Percentiles rank a stretch among this genome's conserved stretches.
Evolutionary conservation across 2,329 filamentous ascomycete species (phyloP).

Genomic region (Pseudocercospora eumusae): DNA sequence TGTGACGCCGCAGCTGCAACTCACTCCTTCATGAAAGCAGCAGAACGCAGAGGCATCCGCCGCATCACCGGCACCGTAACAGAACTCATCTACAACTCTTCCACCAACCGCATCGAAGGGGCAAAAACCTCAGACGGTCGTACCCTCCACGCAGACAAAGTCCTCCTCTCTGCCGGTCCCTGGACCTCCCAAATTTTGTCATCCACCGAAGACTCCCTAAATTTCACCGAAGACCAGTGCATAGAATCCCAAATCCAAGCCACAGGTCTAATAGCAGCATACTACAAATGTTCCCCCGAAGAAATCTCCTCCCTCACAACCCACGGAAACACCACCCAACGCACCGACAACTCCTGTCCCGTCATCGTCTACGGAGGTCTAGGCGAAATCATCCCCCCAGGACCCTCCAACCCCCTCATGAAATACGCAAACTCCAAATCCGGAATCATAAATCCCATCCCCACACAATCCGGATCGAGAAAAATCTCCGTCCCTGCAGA

Average conservation of each 20-base stretch:
- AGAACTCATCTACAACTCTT: conserved; percentile 45
- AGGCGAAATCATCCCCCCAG: conserved; percentile 54
- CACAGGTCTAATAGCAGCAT: conserved; percentile 61
- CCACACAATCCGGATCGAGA: conserved; percentile 49
- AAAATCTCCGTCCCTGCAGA: conserved; percentile 53
- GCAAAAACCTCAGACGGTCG: conserved; percentile 53
- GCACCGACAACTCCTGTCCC: conserved; percentile 44
- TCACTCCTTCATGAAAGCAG: conserved; percentile 47
- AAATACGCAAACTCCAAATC: conserved; percentile 65
- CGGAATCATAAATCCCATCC: conserved; percentile 55
- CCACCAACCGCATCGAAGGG: conserved; percentile 44
- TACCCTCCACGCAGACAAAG: conserved; percentile 54
- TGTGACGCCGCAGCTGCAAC: conserved; percentile 54
- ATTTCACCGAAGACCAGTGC: conserved; percentile 49
- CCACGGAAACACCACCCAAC: conserved; percentile 1
- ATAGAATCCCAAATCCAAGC: conserved; percentile 59
- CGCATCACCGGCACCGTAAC: conserved; percentile 49
- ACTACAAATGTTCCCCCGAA: conserved; percentile 55
- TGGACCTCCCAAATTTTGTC: conserved; percentile 58
- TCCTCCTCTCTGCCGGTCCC: conserved; percentile 59
- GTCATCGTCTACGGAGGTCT: conserved; percentile 54
- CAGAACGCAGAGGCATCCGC: conserved; percentile 50
- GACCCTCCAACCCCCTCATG: conserved; percentile 50
- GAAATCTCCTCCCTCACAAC: conserved; percentile 52
- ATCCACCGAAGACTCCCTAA: conserved; percentile 49